These are phyloP conservation scores for Magnaporthales sp. DNA, from an alignment of 2,329 filamentous ascomycete species.

Conservation along the genomic window DNA sequence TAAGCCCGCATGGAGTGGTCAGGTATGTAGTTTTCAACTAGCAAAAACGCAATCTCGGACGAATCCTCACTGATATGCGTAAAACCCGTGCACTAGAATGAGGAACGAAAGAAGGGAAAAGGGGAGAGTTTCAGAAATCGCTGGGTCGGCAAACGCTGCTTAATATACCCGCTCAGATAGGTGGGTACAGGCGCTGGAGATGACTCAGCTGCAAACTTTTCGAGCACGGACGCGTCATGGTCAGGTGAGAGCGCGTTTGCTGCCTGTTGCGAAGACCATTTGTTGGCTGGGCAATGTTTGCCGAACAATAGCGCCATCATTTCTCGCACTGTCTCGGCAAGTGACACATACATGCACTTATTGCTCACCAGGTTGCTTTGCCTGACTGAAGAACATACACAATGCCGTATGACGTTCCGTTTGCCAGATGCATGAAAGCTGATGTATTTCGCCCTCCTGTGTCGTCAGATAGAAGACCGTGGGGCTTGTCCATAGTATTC, in stretches of 20 bases:
- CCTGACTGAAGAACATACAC: not conserved
- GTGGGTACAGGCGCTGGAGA: not conserved
- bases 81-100: conserved; percentile 66
- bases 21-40: conserved; percentile 77
- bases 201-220: conserved; percentile 3
- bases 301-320: too few species aligned
- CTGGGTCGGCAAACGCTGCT: not conserved
- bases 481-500: not conserved
- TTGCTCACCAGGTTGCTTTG: not conserved
- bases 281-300: not conserved
- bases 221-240: not conserved
- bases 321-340: not conserved
- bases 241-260: not conserved
- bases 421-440: not conserved
- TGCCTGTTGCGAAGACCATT: not conserved
- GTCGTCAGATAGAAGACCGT: not conserved
- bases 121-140: not conserved
- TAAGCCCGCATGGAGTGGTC: conserved; percentile 64
- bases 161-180: not conserved
- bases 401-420: not conserved
- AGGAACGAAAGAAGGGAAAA: conserved; percentile 29
- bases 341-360: not conserved
- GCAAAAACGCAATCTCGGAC: conserved; percentile 81
- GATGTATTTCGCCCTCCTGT: not conserved
- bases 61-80: conserved; percentile 77